phyloP scores from a whole-genome alignment of 306 rosid genomes.

The Fagus sylvatica region DNA sequence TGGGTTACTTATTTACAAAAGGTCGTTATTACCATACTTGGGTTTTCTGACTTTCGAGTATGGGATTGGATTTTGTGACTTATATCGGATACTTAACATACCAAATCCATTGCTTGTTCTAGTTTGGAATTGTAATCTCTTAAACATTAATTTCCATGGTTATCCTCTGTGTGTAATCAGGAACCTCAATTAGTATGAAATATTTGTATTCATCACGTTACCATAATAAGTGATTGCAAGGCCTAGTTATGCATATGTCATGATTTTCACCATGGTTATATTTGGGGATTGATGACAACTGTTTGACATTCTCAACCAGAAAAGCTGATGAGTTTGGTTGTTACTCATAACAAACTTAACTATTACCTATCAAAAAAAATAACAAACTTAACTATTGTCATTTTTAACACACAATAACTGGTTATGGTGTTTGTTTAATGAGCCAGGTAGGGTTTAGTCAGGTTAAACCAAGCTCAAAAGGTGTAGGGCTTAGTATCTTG shows the following conservation, averaged over 20 bases:
- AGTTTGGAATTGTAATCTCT: background rate
- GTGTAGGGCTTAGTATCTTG: background rate
- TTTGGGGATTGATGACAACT: background rate
- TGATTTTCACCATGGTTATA: background rate
- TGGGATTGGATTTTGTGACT: background rate
- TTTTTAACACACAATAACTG: background rate
- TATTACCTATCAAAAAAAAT: too few relatives aligned
- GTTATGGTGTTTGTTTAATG: background rate
- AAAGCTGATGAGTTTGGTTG: background rate
- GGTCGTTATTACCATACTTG: background rate
- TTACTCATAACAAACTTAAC: background rate
- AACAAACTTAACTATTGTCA: background rate
- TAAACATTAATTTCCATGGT: background rate
- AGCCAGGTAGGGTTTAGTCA: background rate
- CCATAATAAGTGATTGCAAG: background rate
- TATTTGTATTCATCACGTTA: too few relatives aligned
- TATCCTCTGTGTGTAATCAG: background rate
- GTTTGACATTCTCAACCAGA: background rate
- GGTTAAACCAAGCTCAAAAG: background rate
- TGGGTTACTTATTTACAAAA: background rate
- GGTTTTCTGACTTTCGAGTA: background rate
- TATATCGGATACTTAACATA: background rate
- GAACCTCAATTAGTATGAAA: background rate
- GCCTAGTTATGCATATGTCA: background rate
- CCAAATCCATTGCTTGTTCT: constrained; percentile 1